These are phyloP conservation scores for Colletotrichum tropicale DNA, from an alignment of 2,329 filamentous ascomycete genomes.

Conservation along the genomic window DNA sequence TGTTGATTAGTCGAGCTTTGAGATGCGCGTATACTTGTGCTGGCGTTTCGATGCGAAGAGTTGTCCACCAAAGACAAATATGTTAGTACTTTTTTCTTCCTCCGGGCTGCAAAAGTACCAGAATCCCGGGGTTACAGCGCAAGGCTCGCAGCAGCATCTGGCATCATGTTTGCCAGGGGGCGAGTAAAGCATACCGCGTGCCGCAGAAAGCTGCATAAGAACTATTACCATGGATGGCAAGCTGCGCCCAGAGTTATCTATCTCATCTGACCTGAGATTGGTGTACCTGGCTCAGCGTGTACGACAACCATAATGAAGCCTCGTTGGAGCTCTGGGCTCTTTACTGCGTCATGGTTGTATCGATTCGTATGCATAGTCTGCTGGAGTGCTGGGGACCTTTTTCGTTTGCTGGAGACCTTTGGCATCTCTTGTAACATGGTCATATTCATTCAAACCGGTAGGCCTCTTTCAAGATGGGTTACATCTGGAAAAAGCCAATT, in stretches of 20 bases:
- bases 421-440: neutral
- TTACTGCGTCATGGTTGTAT: neutral
- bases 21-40: neutral
- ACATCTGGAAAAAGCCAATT: neutral
- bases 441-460: neutral
- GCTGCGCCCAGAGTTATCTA: neutral
- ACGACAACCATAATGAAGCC: neutral
- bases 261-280: neutral
- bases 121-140: neutral
- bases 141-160: neutral
- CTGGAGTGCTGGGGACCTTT: neutral
- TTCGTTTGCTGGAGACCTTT: neutral
- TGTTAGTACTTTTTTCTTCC: neutral
- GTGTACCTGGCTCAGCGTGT: conserved; percentile 9
- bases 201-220: neutral
- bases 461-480: neutral
- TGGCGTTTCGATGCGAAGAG: neutral
- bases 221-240: neutral
- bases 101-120: neutral
- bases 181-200: neutral
- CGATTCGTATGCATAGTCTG: neutral
- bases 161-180: neutral
- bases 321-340: neutral
- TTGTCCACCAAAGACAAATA: neutral
- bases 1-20: neutral